phyloP scores from a whole-genome alignment of 2,329 filamentous ascomycete genomes.

The Alternaria metachromatica region DNA sequence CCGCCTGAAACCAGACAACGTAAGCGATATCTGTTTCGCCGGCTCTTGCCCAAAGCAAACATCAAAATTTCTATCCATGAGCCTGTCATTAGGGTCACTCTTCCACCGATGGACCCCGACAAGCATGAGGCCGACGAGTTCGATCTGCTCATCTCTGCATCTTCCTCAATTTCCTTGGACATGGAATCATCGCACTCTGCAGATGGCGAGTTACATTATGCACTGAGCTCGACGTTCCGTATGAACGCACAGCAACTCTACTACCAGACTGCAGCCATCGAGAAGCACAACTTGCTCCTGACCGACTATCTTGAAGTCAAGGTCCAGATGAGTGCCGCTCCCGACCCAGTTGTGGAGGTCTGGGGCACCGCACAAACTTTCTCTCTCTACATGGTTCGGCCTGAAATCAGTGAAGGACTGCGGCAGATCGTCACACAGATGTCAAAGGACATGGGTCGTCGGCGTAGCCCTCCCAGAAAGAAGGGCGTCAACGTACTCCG shows the following conservation, averaged over 20 bases:
- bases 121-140: slow-evolving; percentile 76
- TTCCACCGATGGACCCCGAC: slow-evolving; percentile 74
- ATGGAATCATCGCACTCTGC: slow-evolving; percentile 94
- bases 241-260: slow-evolving; percentile 89
- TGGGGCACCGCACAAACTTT: slow-evolving; percentile 85
- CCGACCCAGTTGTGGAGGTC: slow-evolving; percentile 81
- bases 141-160: slow-evolving; percentile 92
- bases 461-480: slow-evolving; percentile 49
- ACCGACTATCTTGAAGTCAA: slow-evolving; percentile 90
- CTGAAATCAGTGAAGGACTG: slow-evolving; percentile 90
- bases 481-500: slow-evolving; percentile 69
- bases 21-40: slow-evolving; percentile 75
- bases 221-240: slow-evolving; percentile 79
- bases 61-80: slow-evolving; percentile 98
- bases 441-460: slow-evolving; percentile 55
- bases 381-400: slow-evolving; percentile 85
- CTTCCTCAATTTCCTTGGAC: slow-evolving; percentile 91
- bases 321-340: slow-evolving; percentile 80
- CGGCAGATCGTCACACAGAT: slow-evolving; percentile 90
- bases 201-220: slow-evolving; percentile 84
- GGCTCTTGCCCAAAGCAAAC: slow-evolving; percentile 89
- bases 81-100: slow-evolving; percentile 86
- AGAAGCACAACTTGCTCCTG: slow-evolving; percentile 83
- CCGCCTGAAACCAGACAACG: slow-evolving; percentile 34
- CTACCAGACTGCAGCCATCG: slow-evolving; percentile 86